phyloP scores from a whole-genome alignment of 2,329 filamentous ascomycete species.

The Paradendryphiella salina region DNA sequence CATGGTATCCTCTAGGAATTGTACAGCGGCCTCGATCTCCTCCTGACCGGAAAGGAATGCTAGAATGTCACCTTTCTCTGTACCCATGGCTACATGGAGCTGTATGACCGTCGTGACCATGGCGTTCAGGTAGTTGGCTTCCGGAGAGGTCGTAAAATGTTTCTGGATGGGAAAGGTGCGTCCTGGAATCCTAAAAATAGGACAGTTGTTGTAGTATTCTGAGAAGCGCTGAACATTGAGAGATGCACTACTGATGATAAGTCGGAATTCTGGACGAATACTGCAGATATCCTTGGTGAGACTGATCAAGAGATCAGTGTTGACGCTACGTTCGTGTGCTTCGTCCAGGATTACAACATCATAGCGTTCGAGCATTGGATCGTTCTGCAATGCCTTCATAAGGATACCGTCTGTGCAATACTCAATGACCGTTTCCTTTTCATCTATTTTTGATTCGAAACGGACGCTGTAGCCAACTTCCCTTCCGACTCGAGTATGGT shows the following conservation, averaged over 20 bases:
- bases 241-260: constrained; percentile 91
- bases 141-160: constrained; percentile 59
- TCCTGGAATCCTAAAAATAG: constrained; percentile 93
- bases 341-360: constrained; percentile 95
- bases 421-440: constrained; percentile 81
- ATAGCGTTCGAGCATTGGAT: constrained; percentile 80
- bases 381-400: constrained; percentile 86
- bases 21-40: constrained; percentile 87
- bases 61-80: constrained; percentile 77
- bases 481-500: constrained; percentile 82
- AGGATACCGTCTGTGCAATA: constrained; percentile 99
- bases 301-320: constrained; percentile 87
- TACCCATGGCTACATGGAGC: constrained; percentile 75
- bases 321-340: constrained; percentile 89
- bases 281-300: constrained; percentile 86
- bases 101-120: constrained; percentile 94
- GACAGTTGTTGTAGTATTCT: constrained; percentile 86
- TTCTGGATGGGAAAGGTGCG: not conserved
- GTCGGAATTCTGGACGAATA: constrained; percentile 80
- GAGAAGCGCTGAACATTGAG: constrained; percentile 94
- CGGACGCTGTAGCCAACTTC: constrained; percentile 95
- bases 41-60: constrained; percentile 96
- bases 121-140: constrained; percentile 90
- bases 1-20: constrained; percentile 81
- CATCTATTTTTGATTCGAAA: constrained; percentile 83